Percentiles rank a stretch among this genome's conserved stretches.
phyloP scores from a whole-genome alignment of 352 stramenopile species.

The Phytopythium kandeliae region DNA sequence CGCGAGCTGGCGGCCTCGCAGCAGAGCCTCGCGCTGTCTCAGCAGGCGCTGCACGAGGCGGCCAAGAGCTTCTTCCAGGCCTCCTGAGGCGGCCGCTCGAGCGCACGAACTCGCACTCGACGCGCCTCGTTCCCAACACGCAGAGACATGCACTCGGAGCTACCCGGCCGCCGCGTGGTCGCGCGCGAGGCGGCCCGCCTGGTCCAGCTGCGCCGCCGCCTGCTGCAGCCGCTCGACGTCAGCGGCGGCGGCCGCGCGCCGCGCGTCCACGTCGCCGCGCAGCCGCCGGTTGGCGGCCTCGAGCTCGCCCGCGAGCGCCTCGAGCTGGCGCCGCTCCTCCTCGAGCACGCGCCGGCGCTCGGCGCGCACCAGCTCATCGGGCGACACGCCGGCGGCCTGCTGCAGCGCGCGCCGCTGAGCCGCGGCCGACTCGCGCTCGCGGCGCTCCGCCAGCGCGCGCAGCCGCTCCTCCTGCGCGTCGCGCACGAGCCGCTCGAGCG shows the following conservation, averaged over 20 bases:
- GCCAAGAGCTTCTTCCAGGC: constrained; percentile 64
- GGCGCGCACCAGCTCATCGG: constrained; percentile 29
- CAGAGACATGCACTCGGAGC: background rate
- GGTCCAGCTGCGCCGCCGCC: constrained; percentile 23
- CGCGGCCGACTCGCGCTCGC: constrained; percentile 11
- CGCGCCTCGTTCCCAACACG: no score
- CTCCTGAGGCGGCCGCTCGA: constrained; percentile 5
- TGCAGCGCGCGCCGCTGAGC: constrained; percentile 6
- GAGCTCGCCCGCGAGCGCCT: constrained; percentile 29
- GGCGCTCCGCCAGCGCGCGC: constrained; percentile 18
- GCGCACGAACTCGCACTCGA: background rate
- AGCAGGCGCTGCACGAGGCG: constrained; percentile 58
- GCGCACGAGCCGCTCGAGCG: constrained; percentile 41
- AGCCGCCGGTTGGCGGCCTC: constrained; percentile 39
- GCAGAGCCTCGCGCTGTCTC: constrained; percentile 59
- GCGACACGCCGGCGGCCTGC: constrained; percentile 13
- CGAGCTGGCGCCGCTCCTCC: constrained; percentile 39
- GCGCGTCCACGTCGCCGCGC: constrained; percentile 31
- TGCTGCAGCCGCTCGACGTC: constrained; percentile 41
- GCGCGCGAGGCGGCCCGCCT: constrained; percentile 27
- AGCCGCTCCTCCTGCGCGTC: constrained; percentile 36
- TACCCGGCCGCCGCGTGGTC: constrained; percentile 30
- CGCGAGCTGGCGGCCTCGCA: constrained; percentile 60
- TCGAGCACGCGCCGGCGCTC: constrained; percentile 48
- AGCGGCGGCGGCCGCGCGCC: constrained; percentile 31